Conservation (phyloP, 306 rosid genomes). For the Prunus mira region DNA sequence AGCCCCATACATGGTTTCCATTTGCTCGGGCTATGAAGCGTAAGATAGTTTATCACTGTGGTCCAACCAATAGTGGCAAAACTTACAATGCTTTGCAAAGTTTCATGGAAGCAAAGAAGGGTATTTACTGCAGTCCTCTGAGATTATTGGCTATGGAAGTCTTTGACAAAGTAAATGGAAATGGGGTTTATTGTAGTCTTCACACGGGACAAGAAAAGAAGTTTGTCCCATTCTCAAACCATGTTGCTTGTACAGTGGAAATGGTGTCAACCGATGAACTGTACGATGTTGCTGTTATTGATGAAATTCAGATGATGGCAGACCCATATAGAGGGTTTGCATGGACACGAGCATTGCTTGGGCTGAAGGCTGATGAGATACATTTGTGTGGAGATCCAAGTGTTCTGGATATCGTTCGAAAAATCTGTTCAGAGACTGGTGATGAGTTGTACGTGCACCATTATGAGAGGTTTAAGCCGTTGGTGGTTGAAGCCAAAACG, state of each 20-base stretch:
- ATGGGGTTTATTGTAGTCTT: slow-evolving; percentile 80
- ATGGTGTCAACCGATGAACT: slow-evolving; percentile 78
- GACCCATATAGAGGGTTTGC: slow-evolving; percentile 74
- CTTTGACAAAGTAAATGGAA: slow-evolving; percentile 85
- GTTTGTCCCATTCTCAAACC: slow-evolving; percentile 69
- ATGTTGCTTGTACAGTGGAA: slow-evolving; percentile 84
- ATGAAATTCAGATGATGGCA: slow-evolving; percentile 91
- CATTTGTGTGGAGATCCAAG: slow-evolving; percentile 88
- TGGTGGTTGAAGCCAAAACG: slow-evolving; percentile 92
- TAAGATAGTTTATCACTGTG: slow-evolving; percentile 86
- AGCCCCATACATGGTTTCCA: slow-evolving; percentile 93
- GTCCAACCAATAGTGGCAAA: slow-evolving; percentile 96
- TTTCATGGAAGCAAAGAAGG: slow-evolving; percentile 81
- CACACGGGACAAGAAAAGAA: slow-evolving; percentile 87
- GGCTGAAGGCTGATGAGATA: slow-evolving; percentile 91
- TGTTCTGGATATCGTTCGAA: slow-evolving; percentile 64
- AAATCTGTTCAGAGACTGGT: slow-evolving; percentile 71
- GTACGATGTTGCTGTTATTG: slow-evolving; percentile 82
- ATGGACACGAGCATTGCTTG: slow-evolving; percentile 90
- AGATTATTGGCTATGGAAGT: slow-evolving; percentile 94
- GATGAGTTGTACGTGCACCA: slow-evolving; percentile 73
- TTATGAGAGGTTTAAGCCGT: slow-evolving; percentile 87
- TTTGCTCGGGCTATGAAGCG: slow-evolving; percentile 94
- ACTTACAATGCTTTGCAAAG: slow-evolving; percentile 87
- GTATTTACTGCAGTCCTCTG: slow-evolving; percentile 86